Evolutionary conservation across 2,329 filamentous ascomycete genomes (phyloP).

Genomic region (Teratosphaeria zuluensis): DNA sequence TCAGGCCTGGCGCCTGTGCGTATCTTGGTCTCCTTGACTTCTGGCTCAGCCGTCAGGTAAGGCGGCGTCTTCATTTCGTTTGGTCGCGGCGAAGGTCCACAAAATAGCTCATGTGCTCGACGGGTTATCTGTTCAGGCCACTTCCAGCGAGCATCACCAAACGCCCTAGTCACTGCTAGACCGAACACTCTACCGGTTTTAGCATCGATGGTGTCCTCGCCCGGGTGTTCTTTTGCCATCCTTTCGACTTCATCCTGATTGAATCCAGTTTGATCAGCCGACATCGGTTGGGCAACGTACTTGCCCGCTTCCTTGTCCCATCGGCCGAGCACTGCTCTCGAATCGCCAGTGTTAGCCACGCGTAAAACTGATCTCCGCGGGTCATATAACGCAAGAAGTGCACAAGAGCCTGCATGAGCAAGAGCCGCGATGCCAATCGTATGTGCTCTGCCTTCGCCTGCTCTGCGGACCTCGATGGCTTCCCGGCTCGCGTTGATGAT

Average conservation of each 20-base stretch:
- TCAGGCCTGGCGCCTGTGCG: slow-evolving; percentile 35
- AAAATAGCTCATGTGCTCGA: slow-evolving; percentile 39
- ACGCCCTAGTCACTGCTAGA: slow-evolving; percentile 52
- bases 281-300: slow-evolving; percentile 48
- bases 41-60: slow-evolving; percentile 59
- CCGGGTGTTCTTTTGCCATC: slow-evolving; percentile 50
- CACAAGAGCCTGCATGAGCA: slow-evolving; percentile 50
- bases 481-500: slow-evolving; percentile 20
- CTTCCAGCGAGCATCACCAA: slow-evolving; percentile 62
- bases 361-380: slow-evolving; percentile 43
- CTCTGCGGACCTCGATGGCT: slow-evolving; percentile 8
- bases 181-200: slow-evolving; percentile 53
- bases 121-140: slow-evolving; percentile 46
- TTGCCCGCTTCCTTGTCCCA: slow-evolving; percentile 32
- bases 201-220: slow-evolving; percentile 47
- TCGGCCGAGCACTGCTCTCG: slow-evolving; percentile 53
- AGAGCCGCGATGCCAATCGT: slow-evolving; percentile 22
- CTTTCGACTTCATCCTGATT: slow-evolving; percentile 50
- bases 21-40: slow-evolving; percentile 49
- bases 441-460: slow-evolving; percentile 18
- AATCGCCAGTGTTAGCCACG: slow-evolving; percentile 60
- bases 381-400: slow-evolving; percentile 54
- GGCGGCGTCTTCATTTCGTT: slow-evolving; percentile 45
- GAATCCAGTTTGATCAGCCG: slow-evolving; percentile 56
- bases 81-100: slow-evolving; percentile 39